Evolutionary conservation across 192 early-diverging fungal species (phyloP), one percentile per base, ranked within the genome.

Genomic region (Podila minutissima): DNA sequence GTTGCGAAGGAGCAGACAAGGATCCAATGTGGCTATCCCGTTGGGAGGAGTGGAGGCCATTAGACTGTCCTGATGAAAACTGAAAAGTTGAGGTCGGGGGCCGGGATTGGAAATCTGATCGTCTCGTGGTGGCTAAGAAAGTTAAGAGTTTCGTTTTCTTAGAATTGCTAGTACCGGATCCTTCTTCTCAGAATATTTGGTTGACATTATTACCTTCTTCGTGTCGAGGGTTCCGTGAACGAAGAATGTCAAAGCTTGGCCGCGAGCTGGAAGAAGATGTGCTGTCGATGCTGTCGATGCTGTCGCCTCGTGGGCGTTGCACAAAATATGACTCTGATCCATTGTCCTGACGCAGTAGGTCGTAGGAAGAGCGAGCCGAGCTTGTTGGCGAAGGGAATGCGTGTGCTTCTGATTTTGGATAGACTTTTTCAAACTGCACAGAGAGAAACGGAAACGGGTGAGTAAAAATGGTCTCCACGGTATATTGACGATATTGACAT

Each of bases 321-420:
- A 62, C 82, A 66, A 75, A 84, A 26, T 77, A 71, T 10, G 61
- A 41, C 29, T 67, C 71, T 29, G 79, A 74, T 37, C 75, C 62
- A 13, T 58, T 65, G 17, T 88, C 83, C 26, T 62, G 33, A 58
- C 64, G 67, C n/a, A 57, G 2, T 19, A 83, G 62, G 38, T 76
- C 74, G 31, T 72, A 78, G 1, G 84, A 82, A 33, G 83, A 78
- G 55, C 85, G 73, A n/a, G 83, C 74, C 15, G 83, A 64, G 26
- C 74, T 75, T 69, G 66, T 66, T 9, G 81, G 74, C 13, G 83
- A 81, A 24, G 74, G 62, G 38, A 74, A 63, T 26, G 83, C 60
- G 46, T 82, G 72, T 13, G 69, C 61, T 55, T 82, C 83, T 5
- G 74, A 70, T 41, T 61, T 72, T 60, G 72, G 68, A 59, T 84